Evolutionary conservation across 495 filamentous ascomycete species (phyloP), one percentile per base, ranked within the genome.

Genomic region (Xylaria longipes): DNA sequence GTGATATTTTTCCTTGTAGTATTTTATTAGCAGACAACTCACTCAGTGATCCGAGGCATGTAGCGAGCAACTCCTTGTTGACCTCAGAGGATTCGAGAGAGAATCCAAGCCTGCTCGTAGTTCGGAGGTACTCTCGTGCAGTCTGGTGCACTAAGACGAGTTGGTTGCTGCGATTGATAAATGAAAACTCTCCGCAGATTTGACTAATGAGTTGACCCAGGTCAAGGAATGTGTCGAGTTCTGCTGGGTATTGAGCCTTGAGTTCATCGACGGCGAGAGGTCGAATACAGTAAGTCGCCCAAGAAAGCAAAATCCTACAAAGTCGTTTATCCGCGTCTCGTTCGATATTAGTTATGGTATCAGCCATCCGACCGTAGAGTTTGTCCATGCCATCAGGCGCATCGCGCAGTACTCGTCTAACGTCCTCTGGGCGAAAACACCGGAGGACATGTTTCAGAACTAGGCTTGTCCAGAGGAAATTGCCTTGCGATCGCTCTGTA

Each of bases 381-480:
- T 58, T n/a, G 46, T 68, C 65, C 46, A 68, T 54, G 15, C 52
- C 46, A 45, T 22, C 52, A 14, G 65, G 65, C 6, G 20, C 12
- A 31, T 48, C 35, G 15, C 14, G 8, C 15, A 60, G 35, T 15
- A 58, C 43, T 15, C 20, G 22, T 15, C 48, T 33, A 2, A 68
- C 65, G 5, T 68, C 43, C 9, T 65, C 62, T 12, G 25, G 62
- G n/a, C 62, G 62, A 11, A 45, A 48, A 27, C 62, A 45, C 7
- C 6, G 27, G 9, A 48, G 22, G 9, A 65, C 5, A 22, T 4
- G 62, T 31, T 65, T 65, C 12, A 39, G 14, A 31, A 75, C 70
- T 7, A 77, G 64, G 33, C 41, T 58, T 6, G 68, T 67, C 79
- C 76, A 78, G 14, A 80, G 70, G 56, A 80, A 78, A 35, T 71